These are phyloP conservation scores for Extremus antarcticus DNA, from an alignment of 495 filamentous ascomycete genomes.

Conservation along the genomic window DNA sequence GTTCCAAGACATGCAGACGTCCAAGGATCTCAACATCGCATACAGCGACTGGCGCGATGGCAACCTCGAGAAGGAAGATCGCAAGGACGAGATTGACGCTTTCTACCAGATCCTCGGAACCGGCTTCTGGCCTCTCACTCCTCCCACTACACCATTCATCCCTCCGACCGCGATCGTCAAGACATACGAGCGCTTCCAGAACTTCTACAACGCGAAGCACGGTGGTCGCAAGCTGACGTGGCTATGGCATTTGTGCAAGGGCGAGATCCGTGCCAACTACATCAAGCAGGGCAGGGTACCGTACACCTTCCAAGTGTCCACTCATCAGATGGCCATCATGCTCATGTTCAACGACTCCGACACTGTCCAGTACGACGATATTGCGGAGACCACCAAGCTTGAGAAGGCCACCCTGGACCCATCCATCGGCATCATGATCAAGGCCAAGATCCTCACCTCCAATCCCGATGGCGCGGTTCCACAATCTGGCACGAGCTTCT, in stretches of 20 bases:
- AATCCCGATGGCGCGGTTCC: constrained; percentile 61
- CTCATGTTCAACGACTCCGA: constrained; percentile 89
- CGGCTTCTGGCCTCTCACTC: constrained; percentile 89
- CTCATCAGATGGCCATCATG: constrained; percentile 96
- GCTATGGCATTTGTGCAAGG: constrained; percentile 97
- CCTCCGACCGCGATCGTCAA: constrained; percentile 74
- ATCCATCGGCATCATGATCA: constrained; percentile 69
- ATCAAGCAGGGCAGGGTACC: constrained; percentile 76
- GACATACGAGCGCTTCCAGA: constrained; percentile 78
- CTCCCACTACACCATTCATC: constrained; percentile 74
- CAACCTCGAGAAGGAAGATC: constrained; percentile 50
- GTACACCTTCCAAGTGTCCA: constrained; percentile 95
- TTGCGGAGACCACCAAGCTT: constrained; percentile 67
- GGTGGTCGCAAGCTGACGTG: constrained; percentile 91
- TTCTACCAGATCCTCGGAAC: constrained; percentile 85
- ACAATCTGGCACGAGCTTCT: constrained; percentile 62
- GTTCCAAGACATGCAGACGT: constrained; percentile 99
- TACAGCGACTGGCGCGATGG: constrained; percentile 64
- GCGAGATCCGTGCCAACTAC: constrained; percentile 90
- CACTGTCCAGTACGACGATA: constrained; percentile 75
- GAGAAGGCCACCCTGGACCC: constrained; percentile 73
- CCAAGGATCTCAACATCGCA: constrained; percentile 82
- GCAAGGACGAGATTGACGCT: constrained; percentile 55
- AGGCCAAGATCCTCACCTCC: constrained; percentile 73
- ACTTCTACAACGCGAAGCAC: constrained; percentile 92